phyloP scores from a whole-genome alignment of 2,329 filamentous ascomycete genomes.

The Epichloe sylvatica region DNA sequence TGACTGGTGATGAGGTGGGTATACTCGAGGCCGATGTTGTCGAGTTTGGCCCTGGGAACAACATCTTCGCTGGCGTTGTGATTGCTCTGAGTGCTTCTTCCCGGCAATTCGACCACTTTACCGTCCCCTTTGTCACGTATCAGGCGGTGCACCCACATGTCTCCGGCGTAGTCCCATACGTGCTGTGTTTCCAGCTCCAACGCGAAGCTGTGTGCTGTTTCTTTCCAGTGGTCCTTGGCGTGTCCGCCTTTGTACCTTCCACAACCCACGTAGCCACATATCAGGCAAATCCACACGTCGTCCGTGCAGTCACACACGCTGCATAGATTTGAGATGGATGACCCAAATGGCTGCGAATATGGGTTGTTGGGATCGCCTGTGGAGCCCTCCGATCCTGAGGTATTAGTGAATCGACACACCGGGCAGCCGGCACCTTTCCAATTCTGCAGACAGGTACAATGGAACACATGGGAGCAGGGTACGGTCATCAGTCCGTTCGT shows the following conservation, averaged over 20 bases:
- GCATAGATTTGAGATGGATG: slow-evolving; percentile 55
- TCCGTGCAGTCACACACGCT: slow-evolving; percentile 63
- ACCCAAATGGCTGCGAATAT: slow-evolving; percentile 42
- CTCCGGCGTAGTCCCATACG: slow-evolving; percentile 94
- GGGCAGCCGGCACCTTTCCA: slow-evolving; percentile 93
- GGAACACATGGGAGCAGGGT: slow-evolving; percentile 93
- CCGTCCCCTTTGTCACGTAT: slow-evolving; percentile 89
- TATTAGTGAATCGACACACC: slow-evolving; percentile 75
- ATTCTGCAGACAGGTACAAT: slow-evolving; percentile 89
- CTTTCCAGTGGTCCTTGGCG: slow-evolving; percentile 85
- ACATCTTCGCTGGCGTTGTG: slow-evolving; percentile 43
- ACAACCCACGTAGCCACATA: slow-evolving; percentile 85
- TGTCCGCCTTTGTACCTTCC: slow-evolving; percentile 89
- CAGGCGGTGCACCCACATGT: slow-evolving; percentile 89
- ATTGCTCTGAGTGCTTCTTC: slow-evolving; percentile 25
- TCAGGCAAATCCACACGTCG: slow-evolving; percentile 90
- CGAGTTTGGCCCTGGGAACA: slow-evolving; percentile 54
- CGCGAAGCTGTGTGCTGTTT: slow-evolving; percentile 78
- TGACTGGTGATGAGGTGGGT: slow-evolving; percentile 87
- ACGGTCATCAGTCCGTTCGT: slow-evolving; percentile 91
- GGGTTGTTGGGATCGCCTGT: slow-evolving; percentile 34
- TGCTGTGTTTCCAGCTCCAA: slow-evolving; percentile 89
- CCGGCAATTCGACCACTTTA: slow-evolving; percentile 81
- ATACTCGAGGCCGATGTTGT: slow-evolving; percentile 82
- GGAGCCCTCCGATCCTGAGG: slow-evolving; percentile 16